A percentile compares a stretch with the other conserved stretches of the same genome.
Conservation (phyloP, 2,329 filamentous ascomycete genomes). For the Cladobotryum protrusum region DNA sequence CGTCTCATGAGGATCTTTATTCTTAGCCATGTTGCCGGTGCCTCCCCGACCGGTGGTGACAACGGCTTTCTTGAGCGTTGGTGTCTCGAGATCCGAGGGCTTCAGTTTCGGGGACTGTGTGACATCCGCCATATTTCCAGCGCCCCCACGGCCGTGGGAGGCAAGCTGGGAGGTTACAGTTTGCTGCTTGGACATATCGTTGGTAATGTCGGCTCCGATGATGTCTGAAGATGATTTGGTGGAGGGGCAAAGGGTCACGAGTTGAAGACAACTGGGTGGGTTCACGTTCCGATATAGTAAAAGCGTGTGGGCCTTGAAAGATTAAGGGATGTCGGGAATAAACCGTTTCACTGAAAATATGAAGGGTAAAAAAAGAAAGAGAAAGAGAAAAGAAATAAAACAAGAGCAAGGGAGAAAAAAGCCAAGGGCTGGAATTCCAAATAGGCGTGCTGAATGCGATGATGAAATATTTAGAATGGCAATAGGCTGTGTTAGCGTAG, state of each 20-base stretch:
- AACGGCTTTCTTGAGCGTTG: slow-evolving; percentile 72
- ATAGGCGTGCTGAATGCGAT: not conserved
- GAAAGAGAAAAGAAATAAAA: too few relatives aligned
- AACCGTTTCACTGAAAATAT: too few relatives aligned
- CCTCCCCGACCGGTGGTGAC: slow-evolving; percentile 89
- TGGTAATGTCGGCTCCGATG: not conserved
- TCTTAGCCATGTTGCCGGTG: slow-evolving; percentile 76
- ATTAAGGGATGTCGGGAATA: too few relatives aligned
- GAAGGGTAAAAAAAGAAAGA: too few relatives aligned
- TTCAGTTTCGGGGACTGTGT: slow-evolving; percentile 45
- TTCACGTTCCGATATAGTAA: too few relatives aligned
- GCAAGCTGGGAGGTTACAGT: slow-evolving; percentile 35
- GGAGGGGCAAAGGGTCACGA: too few relatives aligned
- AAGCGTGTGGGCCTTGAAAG: too few relatives aligned
- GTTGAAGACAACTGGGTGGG: too few relatives aligned
- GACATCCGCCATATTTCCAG: slow-evolving; percentile 63
- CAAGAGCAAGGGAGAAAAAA: too few relatives aligned
- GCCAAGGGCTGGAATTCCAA: not conserved
- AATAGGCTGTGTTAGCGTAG: not conserved
- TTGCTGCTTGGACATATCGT: not conserved
- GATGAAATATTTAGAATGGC: not conserved
- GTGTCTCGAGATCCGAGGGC: slow-evolving; percentile 67
- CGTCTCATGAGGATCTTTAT: slow-evolving; percentile 65
- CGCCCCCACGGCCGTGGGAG: slow-evolving; percentile 72
- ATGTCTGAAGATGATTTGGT: not conserved